Evolutionary conservation across 495 filamentous ascomycete genomes (phyloP).

Genomic region (Mytilinidion resinicola): DNA sequence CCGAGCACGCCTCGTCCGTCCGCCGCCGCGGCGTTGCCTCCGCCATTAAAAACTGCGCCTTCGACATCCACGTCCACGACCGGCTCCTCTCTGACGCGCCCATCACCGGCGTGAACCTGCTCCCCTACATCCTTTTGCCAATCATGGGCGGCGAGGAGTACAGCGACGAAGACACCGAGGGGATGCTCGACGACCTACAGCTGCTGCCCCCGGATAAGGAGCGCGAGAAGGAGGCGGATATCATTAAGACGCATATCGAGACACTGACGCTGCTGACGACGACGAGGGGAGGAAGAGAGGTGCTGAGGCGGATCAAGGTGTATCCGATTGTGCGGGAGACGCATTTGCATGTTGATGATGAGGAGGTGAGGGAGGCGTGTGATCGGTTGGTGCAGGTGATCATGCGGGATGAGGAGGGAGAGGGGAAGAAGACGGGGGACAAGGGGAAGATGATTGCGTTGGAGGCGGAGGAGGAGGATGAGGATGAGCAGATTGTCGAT

Average conservation of each 20-base stretch:
- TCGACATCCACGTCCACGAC: constrained; percentile 63
- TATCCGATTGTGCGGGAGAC: constrained; percentile 86
- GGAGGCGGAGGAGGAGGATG: constrained; percentile 37
- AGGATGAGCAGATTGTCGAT: constrained; percentile 44
- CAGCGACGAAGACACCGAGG: constrained; percentile 60
- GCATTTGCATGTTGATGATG: constrained; percentile 72
- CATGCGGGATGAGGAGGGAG: constrained; percentile 69
- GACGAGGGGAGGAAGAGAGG: constrained; percentile 64
- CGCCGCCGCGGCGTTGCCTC: constrained; percentile 85
- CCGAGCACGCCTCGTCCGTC: constrained; percentile 72
- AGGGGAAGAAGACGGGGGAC: constrained; percentile 16
- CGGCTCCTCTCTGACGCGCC: constrained; percentile 47
- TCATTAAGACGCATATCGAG: constrained; percentile 81
- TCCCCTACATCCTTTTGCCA: constrained; percentile 79
- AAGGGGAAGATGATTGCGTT: constrained; percentile 20
- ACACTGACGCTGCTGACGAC: constrained; percentile 77
- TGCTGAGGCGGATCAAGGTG: constrained; percentile 66
- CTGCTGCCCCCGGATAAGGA: constrained; percentile 80
- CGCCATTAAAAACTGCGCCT: constrained; percentile 81
- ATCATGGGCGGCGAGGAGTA: constrained; percentile 55
- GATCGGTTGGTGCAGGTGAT: constrained; percentile 88
- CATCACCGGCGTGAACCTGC: constrained; percentile 64
- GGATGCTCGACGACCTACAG: constrained; percentile 81
- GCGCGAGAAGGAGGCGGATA: constrained; percentile 65
- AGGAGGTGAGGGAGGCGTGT: constrained; percentile 74